Evolutionary conservation across 768 basidiomycete species (phyloP).

Genomic region (Sutorius australiensis): DNA sequence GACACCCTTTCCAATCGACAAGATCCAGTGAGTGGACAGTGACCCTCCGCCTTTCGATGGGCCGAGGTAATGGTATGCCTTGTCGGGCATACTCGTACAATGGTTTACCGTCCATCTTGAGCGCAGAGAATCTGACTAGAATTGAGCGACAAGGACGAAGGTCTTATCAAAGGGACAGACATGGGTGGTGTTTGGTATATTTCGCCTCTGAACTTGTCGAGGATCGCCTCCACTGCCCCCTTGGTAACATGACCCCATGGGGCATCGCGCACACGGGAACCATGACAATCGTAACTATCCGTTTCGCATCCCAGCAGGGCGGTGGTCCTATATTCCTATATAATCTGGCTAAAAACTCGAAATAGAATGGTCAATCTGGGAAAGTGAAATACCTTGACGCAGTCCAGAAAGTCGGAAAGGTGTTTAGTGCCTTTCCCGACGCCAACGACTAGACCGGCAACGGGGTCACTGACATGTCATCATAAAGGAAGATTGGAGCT

Average conservation of each 20-base stretch:
- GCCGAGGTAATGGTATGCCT: slow-evolving; percentile 86
- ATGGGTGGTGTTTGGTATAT: slow-evolving; percentile 92
- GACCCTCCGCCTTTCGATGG: slow-evolving; percentile 84
- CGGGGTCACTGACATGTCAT: slow-evolving; percentile 4
- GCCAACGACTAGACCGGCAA: slow-evolving; percentile 64
- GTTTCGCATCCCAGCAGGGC: slow-evolving; percentile 93
- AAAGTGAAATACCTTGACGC: slow-evolving; percentile 65
- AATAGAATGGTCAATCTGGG: not conserved
- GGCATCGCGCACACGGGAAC: slow-evolving; percentile 70
- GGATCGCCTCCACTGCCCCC: slow-evolving; percentile 63
- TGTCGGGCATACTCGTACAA: slow-evolving; percentile 94
- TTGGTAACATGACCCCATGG: slow-evolving; percentile 82
- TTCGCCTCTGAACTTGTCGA: slow-evolving; percentile 77
- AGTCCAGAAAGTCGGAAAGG: slow-evolving; percentile 76
- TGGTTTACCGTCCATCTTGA: slow-evolving; percentile 97
- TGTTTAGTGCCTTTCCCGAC: slow-evolving; percentile 88
- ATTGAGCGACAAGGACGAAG: slow-evolving; percentile 3
- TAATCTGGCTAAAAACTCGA: slow-evolving; percentile 15
- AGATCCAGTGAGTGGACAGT: slow-evolving; percentile 80
- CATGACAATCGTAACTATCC: slow-evolving; percentile 91
- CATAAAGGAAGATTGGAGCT: slow-evolving; percentile 13
- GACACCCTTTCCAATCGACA: slow-evolving; percentile 67
- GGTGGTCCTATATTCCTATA: slow-evolving; percentile 86
- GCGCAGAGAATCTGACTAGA: slow-evolving; percentile 79
- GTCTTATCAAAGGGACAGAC: slow-evolving; percentile 39